These are phyloP conservation scores for Turnera subulata DNA, from an alignment of 345 rosid genomes.

Conservation along the genomic window DNA sequence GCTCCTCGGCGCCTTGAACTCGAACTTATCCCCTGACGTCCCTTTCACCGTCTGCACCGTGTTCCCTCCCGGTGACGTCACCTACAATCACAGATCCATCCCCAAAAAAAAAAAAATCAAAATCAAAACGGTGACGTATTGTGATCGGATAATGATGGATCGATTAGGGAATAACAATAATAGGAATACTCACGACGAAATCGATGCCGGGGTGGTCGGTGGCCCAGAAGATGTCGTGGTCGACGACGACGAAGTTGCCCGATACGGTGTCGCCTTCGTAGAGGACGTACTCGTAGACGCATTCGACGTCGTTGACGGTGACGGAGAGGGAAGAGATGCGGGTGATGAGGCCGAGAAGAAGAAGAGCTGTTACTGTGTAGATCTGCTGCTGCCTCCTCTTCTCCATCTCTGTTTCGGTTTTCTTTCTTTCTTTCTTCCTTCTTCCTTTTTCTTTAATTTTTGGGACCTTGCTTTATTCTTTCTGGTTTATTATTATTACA, in stretches of 20 bases:
- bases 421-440: too few relatives aligned
- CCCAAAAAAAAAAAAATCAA: too few relatives aligned
- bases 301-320: slow-evolving; percentile 79
- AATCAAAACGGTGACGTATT: too few relatives aligned
- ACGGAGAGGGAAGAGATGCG: slow-evolving; percentile 71
- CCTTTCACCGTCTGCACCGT: slow-evolving; percentile 62
- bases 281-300: slow-evolving; percentile 88
- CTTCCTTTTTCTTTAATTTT: too few relatives aligned
- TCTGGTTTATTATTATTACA: too few relatives aligned
- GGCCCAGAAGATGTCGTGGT: slow-evolving; percentile 97
- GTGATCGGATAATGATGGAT: too few relatives aligned
- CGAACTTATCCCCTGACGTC: slow-evolving; percentile 93
- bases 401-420: slow-evolving; percentile 25
- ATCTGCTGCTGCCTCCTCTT: slow-evolving; percentile 31
- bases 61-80: slow-evolving; percentile 79
- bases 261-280: slow-evolving; percentile 89
- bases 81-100: slow-evolving; percentile 41
- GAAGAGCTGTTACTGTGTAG: slow-evolving; percentile 29
- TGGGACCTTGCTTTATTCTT: too few relatives aligned
- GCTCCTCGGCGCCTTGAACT: slow-evolving; percentile 81
- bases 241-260: slow-evolving; percentile 96
- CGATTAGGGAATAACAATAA: too few relatives aligned
- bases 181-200: slow-evolving; percentile 50
- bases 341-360: slow-evolving; percentile 34
- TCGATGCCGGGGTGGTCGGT: slow-evolving; percentile 98